Conservation (phyloP, 2,329 filamentous ascomycete species). For the Claviceps monticola region DNA sequence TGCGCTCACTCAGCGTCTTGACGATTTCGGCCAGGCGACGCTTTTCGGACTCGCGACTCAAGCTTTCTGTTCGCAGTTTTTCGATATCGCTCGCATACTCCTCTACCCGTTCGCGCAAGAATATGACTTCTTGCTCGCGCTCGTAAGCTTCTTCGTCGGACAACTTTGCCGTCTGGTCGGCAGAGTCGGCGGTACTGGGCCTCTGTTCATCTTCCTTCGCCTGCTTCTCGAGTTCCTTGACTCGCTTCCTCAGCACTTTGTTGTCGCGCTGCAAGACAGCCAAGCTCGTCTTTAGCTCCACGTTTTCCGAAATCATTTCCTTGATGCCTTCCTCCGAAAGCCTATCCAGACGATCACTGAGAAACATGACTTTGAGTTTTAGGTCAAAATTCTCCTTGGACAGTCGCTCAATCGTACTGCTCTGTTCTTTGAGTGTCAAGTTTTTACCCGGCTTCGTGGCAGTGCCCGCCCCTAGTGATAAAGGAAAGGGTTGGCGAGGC, state of each 20-base stretch:
- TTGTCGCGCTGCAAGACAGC: conserved; percentile 84
- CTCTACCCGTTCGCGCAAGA: conserved; percentile 73
- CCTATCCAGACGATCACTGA: conserved; percentile 85
- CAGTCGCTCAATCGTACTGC: conserved; percentile 87
- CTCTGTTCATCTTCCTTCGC: conserved; percentile 51
- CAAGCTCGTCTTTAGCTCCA: conserved; percentile 83
- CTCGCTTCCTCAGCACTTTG: conserved; percentile 63
- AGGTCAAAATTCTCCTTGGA: conserved; percentile 98
- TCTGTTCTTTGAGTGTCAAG: conserved; percentile 91
- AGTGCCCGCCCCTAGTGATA: conserved; percentile 25
- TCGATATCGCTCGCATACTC: conserved; percentile 76
- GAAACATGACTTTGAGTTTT: conserved; percentile 93
- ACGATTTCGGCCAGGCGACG: conserved; percentile 74
- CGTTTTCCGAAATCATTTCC: conserved; percentile 96
- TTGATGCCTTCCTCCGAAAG: conserved; percentile 92
- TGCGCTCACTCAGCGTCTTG: conserved; percentile 35
- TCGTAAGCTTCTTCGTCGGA: conserved; percentile 50
- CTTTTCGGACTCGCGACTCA: conserved; percentile 73
- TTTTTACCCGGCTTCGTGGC: conserved; percentile 47
- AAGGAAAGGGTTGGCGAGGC: conserved; percentile 36
- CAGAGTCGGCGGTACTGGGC: conserved; percentile 48
- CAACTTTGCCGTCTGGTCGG: conserved; percentile 41
- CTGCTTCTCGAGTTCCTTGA: conserved; percentile 78
- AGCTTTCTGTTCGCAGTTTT: conserved; percentile 60
- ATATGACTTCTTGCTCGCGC: conserved; percentile 74